A percentile compares a stretch with the other conserved stretches of the same genome.
phyloP scores from a whole-genome alignment of 1,139 yeast genomes.

The Saccharomyces uvarum region DNA sequence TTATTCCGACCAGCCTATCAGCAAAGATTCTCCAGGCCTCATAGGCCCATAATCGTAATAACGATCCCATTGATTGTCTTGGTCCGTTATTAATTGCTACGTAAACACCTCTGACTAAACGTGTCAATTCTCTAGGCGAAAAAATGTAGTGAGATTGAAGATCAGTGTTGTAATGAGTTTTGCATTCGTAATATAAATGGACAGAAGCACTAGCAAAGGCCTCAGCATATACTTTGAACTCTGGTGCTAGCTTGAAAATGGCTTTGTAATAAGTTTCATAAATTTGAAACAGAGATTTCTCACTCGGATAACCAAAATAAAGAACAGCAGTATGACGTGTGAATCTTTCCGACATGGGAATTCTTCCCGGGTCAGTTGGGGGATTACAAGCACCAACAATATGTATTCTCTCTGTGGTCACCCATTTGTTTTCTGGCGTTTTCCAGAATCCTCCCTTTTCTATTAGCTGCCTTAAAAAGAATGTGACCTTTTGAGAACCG shows the following conservation, averaged over 20 bases:
- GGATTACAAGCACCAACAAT: conserved; percentile 96
- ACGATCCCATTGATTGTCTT: conserved; percentile 11
- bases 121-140: conserved; percentile 85
- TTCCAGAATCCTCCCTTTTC: conserved; percentile 79
- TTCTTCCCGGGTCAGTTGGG: conserved; percentile 73
- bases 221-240: conserved; percentile 46
- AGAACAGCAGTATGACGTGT: conserved; percentile 60
- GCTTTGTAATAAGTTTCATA: conserved; percentile 56
- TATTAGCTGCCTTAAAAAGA: conserved; percentile 66
- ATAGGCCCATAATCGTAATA: conserved; percentile 70
- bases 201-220: conserved; percentile 60
- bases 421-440: conserved; percentile 54
- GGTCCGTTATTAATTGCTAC: conserved; percentile 43
- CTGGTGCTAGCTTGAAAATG: conserved; percentile 55
- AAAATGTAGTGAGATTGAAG: conserved; percentile 56
- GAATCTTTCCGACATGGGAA: conserved; percentile 52
- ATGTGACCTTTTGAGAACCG: conserved; percentile 71
- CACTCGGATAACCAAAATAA: conserved; percentile 75
- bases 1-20: conserved; percentile 52
- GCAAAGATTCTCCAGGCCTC: conserved; percentile 73
- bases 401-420: conserved; percentile 56
- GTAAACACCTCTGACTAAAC: conserved; percentile 78
- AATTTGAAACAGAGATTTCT: conserved; percentile 56
- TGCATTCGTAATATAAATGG: conserved; percentile 47
- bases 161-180: conserved; percentile 34